A percentile compares a stretch with the other conserved stretches of the same genome.
These are phyloP conservation scores for Pleurotus tuoliensis DNA, from an alignment of 768 basidiomycete genomes.

Conservation along the genomic window DNA sequence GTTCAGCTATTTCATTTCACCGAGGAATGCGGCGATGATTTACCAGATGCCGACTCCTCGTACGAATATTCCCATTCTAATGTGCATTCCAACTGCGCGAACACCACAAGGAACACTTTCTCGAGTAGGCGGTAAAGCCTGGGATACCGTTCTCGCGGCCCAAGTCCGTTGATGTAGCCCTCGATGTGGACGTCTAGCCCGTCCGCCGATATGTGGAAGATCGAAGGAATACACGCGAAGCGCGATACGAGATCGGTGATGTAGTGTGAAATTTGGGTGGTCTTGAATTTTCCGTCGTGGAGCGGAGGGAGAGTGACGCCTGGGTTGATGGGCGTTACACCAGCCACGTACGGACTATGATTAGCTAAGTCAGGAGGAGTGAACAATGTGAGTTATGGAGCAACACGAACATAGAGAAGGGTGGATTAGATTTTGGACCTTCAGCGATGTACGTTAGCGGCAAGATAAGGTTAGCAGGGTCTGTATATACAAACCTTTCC, in stretches of 20 bases:
- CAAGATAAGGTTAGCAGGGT: neutral
- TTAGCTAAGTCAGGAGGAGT: neutral
- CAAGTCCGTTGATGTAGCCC: conserved; percentile 15
- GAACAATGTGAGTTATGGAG: neutral
- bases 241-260: neutral
- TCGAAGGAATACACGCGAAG: conserved; percentile 13
- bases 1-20: too few relatives aligned
- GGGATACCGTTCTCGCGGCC: conserved; percentile 10
- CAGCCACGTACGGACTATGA: neutral
- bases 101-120: conserved; percentile 10
- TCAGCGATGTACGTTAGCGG: neutral
- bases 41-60: neutral
- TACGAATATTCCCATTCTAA: neutral
- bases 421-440: conserved; percentile 15
- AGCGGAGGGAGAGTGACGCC: neutral
- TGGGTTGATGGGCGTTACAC: conserved; percentile 1
- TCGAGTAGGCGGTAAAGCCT: conserved; percentile 12
- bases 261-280: neutral
- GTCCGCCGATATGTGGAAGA: conserved; percentile 10
- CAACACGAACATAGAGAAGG: conserved; percentile 11
- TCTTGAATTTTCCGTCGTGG: neutral
- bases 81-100: conserved; percentile 12
- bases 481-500: conserved; percentile 8
- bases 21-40: neutral
- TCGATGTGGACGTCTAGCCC: conserved; percentile 12